phyloP scores from a whole-genome alignment of 2,329 filamentous ascomycete species.

The Pseudophaeomoniella oleicola region DNA sequence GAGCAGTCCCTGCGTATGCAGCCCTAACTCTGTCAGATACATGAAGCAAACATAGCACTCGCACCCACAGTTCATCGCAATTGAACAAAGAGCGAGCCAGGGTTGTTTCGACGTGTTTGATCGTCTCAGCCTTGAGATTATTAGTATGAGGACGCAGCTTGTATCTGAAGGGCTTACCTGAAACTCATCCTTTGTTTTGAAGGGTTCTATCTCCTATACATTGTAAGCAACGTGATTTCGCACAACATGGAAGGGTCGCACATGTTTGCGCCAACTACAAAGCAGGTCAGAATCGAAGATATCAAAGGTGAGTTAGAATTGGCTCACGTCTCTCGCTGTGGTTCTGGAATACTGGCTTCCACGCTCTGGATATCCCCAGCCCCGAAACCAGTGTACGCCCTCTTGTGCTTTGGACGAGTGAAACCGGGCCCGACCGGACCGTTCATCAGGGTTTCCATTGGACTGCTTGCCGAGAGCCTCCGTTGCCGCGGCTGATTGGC shows the following conservation, averaged over 20 bases:
- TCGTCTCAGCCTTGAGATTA: constrained; percentile 53
- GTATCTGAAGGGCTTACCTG: constrained; percentile 24
- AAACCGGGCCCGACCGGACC: constrained; percentile 78
- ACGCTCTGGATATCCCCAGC: constrained; percentile 83
- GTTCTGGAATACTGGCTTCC: constrained; percentile 81
- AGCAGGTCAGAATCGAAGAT: constrained; percentile 6
- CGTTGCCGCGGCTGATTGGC: constrained; percentile 49
- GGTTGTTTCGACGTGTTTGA: constrained; percentile 91
- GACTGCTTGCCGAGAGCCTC: constrained; percentile 65
- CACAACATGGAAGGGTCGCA: constrained; percentile 19
- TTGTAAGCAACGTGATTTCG: not conserved
- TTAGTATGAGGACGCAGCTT: constrained; percentile 3
- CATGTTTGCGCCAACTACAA: constrained; percentile 45
- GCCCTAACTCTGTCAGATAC: constrained; percentile 33
- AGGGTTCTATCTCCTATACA: constrained; percentile 47
- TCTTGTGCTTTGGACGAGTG: constrained; percentile 83
- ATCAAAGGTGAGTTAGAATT: constrained; percentile 28
- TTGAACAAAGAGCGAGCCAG: constrained; percentile 94
- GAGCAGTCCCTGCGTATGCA: constrained; percentile 76
- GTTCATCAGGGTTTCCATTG: constrained; percentile 64
- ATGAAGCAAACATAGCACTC: not conserved
- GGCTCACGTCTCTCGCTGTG: constrained; percentile 68
- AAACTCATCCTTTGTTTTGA: constrained; percentile 70
- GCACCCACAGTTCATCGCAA: constrained; percentile 62
- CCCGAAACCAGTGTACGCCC: constrained; percentile 80